Evolutionary conservation across 164 flowering plant species (phyloP), one percentile per base, ranked within the genome.

Genomic region (Dillenia turbinata): DNA sequence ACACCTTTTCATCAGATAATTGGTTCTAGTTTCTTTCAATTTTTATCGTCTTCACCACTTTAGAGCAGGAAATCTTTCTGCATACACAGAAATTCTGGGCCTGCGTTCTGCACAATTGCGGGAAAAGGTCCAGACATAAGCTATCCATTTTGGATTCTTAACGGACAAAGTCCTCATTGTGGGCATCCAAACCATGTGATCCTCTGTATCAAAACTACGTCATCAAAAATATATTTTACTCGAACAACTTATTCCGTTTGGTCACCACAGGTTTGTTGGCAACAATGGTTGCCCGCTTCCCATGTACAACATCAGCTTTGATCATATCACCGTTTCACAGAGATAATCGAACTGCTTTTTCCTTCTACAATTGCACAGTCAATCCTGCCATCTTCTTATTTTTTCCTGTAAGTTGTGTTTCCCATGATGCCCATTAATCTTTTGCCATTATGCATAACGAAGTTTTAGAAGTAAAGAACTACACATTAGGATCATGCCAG

Each of bases 91-190:
- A 63, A 26, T 83, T 66, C 46, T 60, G 66, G 49, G 68, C 80
- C 19, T 84, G 89, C 67, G 66, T 4, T n/a, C 87, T 88, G 49
- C 65, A 43, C 22, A 66, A 57, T 44, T 84, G 91, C 50, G 88
- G 88, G 9, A n/a, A 62, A 56, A 33, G 78, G 78, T 16, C 66
- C 74, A 16, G 70, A 43, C 2, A 74, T 86, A 49, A 66, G 73
- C 56, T 84, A 75, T 56, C 89, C 91, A 8, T 86, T 88, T 53
- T 80, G 86, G 85, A 63, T 80, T 33, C 48, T 65, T 45, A 16
- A 44, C 49, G 60, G 53, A 33, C 89, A 81, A 61, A 60, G 71
- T 43, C 56, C 81, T 44, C 70, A 66, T 44, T 86, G 91, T 60
- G 88, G 88, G 8, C 70, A 60, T 24, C 85, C 85, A 0, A 54